These are phyloP conservation scores for Ciborinia camelliae DNA, from an alignment of 2,329 filamentous ascomycete species.

Conservation along the genomic window DNA sequence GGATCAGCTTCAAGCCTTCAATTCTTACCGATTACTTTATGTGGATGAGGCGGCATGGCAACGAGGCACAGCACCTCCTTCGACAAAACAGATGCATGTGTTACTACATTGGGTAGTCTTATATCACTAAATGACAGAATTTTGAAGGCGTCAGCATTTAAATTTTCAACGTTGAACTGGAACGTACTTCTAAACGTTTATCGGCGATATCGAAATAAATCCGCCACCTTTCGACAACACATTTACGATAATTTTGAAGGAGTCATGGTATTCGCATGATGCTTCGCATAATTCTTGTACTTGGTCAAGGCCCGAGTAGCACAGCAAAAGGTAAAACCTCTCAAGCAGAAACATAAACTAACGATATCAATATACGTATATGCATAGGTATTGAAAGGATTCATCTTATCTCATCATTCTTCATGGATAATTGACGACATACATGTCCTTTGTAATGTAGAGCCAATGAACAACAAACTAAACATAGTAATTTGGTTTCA, in stretches of 20 bases:
- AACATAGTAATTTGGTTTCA: constrained; percentile 1
- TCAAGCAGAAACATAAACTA: neutral
- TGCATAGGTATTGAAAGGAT: neutral
- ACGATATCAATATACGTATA: neutral
- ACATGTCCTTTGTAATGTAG: constrained; percentile 10
- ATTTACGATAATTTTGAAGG: constrained; percentile 20
- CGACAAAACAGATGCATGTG: constrained; percentile 15
- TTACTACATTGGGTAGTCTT: constrained; percentile 14
- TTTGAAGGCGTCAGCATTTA: constrained; percentile 18
- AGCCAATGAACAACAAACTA: constrained; percentile 8
- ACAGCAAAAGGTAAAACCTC: neutral
- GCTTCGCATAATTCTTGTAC: constrained; percentile 20
- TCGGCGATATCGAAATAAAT: constrained; percentile 8
- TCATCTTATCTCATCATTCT: constrained; percentile 19
- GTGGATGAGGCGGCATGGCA: constrained; percentile 19
- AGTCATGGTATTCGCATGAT: constrained; percentile 16
- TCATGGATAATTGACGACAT: constrained; percentile 6
- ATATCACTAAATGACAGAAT: constrained; percentile 18
- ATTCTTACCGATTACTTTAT: constrained; percentile 21
- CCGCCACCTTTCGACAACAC: constrained; percentile 17
- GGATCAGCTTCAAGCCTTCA: constrained; percentile 18
- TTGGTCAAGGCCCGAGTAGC: constrained; percentile 13
- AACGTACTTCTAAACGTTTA: constrained; percentile 8
- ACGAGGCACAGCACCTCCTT: constrained; percentile 19
- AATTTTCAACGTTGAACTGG: constrained; percentile 14